Conservation (phyloP, 805 yeast species). For the Phaffomyces thermotolerans region DNA sequence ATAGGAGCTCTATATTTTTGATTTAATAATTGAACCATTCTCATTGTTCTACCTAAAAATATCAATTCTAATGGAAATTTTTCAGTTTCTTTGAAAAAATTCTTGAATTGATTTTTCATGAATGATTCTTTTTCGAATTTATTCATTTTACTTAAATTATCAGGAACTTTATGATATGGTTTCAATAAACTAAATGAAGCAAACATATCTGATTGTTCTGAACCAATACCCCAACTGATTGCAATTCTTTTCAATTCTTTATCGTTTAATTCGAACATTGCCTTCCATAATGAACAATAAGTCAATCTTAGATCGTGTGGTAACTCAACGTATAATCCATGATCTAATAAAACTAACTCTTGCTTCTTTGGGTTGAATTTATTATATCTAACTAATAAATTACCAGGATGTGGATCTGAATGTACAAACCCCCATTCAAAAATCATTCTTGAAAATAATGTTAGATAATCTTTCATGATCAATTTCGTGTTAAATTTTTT, state of each 20-base stretch:
- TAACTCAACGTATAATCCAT: constrained; percentile 60
- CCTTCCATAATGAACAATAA: constrained; percentile 59
- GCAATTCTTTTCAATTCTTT: constrained; percentile 43
- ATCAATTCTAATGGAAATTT: constrained; percentile 61
- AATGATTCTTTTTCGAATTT: constrained; percentile 36
- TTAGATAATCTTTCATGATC: constrained; percentile 41
- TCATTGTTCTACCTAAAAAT: constrained; percentile 62
- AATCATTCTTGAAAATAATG: constrained; percentile 47
- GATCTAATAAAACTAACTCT: constrained; percentile 65
- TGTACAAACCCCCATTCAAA: constrained; percentile 60
- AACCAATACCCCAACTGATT: constrained; percentile 60
- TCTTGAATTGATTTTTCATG: constrained; percentile 41
- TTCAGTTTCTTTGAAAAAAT: constrained; percentile 53
- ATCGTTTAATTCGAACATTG: constrained; percentile 46
- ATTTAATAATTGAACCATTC: constrained; percentile 68
- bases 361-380: constrained; percentile 24
- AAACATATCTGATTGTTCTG: constrained; percentile 48
- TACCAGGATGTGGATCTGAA: constrained; percentile 78
- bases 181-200: constrained; percentile 47
- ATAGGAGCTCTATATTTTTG: constrained; percentile 63
- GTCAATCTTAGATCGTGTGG: constrained; percentile 43
- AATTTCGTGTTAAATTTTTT: constrained; percentile 30
- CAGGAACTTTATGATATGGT: constrained; percentile 30
- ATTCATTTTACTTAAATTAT: constrained; percentile 24
- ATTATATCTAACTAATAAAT: constrained; percentile 46